Percentiles rank a stretch among this genome's conserved stretches.
Conservation (phyloP, 148 eudicot genomes). For the Silene uniflora region DNA sequence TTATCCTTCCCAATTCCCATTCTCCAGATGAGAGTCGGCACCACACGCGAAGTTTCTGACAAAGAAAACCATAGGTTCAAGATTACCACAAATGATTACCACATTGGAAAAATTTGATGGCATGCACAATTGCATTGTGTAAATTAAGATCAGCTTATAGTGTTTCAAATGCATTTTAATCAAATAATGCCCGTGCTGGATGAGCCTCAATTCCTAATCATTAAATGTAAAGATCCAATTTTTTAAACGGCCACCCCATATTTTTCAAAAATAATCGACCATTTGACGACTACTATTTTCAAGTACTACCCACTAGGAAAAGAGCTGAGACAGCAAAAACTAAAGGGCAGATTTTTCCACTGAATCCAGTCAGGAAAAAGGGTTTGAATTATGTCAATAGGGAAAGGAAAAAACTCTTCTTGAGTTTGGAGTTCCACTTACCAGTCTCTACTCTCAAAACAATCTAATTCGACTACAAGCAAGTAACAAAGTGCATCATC, state of each 20-base stretch:
- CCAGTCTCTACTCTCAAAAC: too few relatives aligned
- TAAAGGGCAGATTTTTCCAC: too few relatives aligned
- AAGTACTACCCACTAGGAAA: too few relatives aligned
- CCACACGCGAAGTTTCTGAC: slow-evolving; percentile 92
- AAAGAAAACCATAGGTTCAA: slow-evolving; percentile 22
- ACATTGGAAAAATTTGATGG: neutral
- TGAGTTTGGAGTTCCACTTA: too few relatives aligned
- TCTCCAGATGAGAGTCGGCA: slow-evolving; percentile 56
- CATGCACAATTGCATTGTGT: neutral
- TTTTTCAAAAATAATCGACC: neutral
- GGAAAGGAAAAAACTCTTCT: too few relatives aligned
- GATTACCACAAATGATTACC: slow-evolving; percentile 4
- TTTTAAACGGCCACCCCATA: neutral
- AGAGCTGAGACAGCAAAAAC: too few relatives aligned
- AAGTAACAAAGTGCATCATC: neutral
- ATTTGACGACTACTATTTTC: too few relatives aligned
- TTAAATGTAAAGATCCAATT: neutral
- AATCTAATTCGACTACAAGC: neutral
- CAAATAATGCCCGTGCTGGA: neutral
- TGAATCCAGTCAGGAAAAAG: too few relatives aligned
- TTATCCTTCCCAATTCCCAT: slow-evolving; percentile 75
- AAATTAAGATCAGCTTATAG: neutral
- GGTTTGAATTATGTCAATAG: too few relatives aligned
- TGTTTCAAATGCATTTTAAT: slow-evolving; percentile 1
- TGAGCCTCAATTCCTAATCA: neutral